phyloP scores from a whole-genome alignment of 768 basidiomycete genomes.

The Gelatoporia subvermispora region DNA sequence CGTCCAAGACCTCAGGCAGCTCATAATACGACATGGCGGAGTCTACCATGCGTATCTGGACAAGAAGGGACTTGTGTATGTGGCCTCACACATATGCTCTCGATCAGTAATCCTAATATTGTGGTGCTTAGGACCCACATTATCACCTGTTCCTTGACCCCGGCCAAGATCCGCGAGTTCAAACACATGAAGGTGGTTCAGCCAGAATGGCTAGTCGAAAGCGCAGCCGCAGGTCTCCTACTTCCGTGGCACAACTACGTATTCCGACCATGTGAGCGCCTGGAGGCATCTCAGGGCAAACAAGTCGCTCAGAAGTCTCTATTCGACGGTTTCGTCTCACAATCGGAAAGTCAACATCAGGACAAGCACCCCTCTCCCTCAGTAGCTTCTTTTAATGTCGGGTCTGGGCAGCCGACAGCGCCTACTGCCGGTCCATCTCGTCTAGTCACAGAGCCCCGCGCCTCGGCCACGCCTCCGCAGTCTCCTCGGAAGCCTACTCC shows the following conservation, averaged over 20 bases:
- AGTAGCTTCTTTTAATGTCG: neutral
- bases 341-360: neutral
- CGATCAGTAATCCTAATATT: neutral
- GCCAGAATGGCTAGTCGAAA: constrained; percentile 86
- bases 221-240: constrained; percentile 58
- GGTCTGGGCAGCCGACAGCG: neutral
- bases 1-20: constrained; percentile 73
- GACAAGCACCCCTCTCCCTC: too few species aligned
- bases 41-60: constrained; percentile 80
- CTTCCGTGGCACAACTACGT: constrained; percentile 80
- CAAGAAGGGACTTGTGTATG: constrained; percentile 69
- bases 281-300: constrained; percentile 46
- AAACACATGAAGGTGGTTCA: constrained; percentile 84
- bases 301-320: constrained; percentile 35
- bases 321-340: constrained; percentile 15
- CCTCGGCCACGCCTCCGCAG: constrained; percentile 7
- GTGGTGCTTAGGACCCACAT: constrained; percentile 69
- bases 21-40: constrained; percentile 83
- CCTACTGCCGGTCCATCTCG: constrained; percentile 1
- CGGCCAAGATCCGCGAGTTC: constrained; percentile 86
- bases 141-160: constrained; percentile 85
- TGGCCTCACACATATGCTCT: constrained; percentile 9
- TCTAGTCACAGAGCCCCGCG: neutral
- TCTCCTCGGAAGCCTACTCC: constrained; percentile 12
- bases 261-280: constrained; percentile 45